Percentiles rank a stretch among this genome's conserved stretches.
Evolutionary conservation across 176 grass and related monocot species (phyloP).

Genomic region (Poa pratensis): DNA sequence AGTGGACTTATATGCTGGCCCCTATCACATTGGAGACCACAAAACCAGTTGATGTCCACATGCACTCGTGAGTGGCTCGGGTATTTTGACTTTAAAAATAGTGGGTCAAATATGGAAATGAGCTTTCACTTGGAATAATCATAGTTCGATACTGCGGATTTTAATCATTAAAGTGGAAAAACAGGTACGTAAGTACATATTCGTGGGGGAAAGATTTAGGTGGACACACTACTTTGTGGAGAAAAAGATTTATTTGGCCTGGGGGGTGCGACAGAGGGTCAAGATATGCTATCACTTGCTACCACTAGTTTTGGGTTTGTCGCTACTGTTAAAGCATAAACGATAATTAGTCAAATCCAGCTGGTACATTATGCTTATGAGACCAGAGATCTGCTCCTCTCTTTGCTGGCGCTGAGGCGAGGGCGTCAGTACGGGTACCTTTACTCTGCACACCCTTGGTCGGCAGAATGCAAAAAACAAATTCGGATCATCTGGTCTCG

Average conservation of each 20-base stretch:
- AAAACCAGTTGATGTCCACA: slow-evolving; percentile 18
- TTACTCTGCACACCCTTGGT: slow-evolving; percentile 17
- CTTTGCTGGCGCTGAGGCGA: slow-evolving; percentile 21
- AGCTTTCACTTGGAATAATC: not conserved
- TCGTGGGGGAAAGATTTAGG: slow-evolving; percentile 4
- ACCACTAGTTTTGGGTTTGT: not conserved
- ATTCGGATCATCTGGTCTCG: slow-evolving; percentile 5
- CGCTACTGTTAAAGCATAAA: not conserved
- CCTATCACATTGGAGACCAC: not conserved
- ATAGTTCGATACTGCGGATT: not conserved
- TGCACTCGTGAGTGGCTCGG: not conserved
- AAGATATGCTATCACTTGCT: slow-evolving; percentile 23
- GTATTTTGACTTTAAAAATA: not conserved
- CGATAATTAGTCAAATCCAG: not conserved
- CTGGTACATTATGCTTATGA: not conserved
- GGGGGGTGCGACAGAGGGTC: not conserved
- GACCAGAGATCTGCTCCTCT: not conserved
- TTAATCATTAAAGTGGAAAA: not conserved
- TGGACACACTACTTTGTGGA: not conserved
- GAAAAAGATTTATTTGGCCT: not conserved
- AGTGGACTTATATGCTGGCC: not conserved
- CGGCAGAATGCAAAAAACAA: not conserved
- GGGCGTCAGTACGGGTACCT: not conserved
- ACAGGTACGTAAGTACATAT: not conserved
- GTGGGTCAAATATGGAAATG: not conserved